These are phyloP conservation scores for Geotrichum reessii DNA, from an alignment of 1,139 yeast species.

Conservation along the genomic window DNA sequence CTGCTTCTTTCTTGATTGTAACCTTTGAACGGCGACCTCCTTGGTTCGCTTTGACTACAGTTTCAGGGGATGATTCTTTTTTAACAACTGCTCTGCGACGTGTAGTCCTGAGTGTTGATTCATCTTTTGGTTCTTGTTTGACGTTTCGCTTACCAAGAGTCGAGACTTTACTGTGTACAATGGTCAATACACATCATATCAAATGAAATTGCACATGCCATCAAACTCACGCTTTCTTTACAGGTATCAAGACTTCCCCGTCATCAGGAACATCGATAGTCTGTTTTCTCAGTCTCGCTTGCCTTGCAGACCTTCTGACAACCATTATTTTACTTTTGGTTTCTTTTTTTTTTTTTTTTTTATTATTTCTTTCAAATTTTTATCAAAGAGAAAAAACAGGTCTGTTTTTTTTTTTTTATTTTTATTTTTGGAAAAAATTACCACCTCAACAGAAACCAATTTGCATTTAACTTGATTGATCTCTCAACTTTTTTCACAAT, in stretches of 20 bases:
- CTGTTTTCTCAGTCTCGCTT: not conserved
- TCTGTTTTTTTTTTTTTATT: not conserved
- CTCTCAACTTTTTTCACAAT: not conserved
- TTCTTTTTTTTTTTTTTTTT: not conserved
- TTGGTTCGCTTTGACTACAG: not conserved
- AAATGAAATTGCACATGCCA: not conserved
- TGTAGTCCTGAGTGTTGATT: not conserved
- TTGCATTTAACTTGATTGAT: not conserved
- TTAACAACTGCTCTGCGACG: not conserved
- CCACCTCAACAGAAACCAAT: not conserved
- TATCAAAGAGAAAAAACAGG: no score
- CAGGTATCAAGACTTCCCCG: not conserved
- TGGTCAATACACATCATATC: not conserved
- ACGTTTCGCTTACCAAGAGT: not conserved
- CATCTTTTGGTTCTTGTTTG: not conserved
- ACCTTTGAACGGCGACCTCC: not conserved
- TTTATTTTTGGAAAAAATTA: not conserved
- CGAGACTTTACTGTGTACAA: not conserved
- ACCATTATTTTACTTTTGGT: not conserved
- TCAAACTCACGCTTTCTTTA: conserved; percentile 1
- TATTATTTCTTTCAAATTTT: not conserved
- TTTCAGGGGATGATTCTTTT: not conserved
- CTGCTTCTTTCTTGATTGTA: not conserved
- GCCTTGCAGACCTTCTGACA: not conserved
- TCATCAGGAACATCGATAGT: not conserved